Conservation (phyloP, 805 yeast genomes). For the Saturnispora kantuleensis region DNA sequence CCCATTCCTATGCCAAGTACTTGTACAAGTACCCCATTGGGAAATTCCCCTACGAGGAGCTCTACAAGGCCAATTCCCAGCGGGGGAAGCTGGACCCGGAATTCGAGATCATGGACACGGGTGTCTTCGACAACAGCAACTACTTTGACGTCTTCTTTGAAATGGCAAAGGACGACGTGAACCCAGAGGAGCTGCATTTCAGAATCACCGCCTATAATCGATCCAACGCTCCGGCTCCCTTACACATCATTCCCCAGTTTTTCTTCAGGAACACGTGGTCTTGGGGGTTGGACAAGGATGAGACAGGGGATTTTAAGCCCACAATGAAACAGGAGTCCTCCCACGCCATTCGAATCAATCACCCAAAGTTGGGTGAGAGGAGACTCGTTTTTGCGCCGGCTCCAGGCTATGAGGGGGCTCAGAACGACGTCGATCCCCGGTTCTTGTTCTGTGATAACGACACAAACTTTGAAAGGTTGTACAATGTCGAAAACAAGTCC, state of each 20-base stretch:
- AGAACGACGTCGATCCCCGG: constrained; percentile 63
- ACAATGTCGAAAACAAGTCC: constrained; percentile 49
- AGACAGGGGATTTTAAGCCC: constrained; percentile 32
- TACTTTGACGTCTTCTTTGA: constrained; percentile 86
- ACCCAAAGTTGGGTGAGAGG: constrained; percentile 58
- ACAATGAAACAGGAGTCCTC: constrained; percentile 31
- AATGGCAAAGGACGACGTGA: constrained; percentile 76
- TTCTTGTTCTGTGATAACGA: constrained; percentile 84
- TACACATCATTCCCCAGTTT: constrained; percentile 78
- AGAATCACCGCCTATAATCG: constrained; percentile 83
- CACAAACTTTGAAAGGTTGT: constrained; percentile 63
- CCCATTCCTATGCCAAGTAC: constrained; percentile 87
- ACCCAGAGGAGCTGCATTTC: constrained; percentile 72
- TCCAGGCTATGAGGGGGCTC: constrained; percentile 54
- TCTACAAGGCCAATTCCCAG: constrained; percentile 56
- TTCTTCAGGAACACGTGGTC: constrained; percentile 86
- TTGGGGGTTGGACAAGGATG: constrained; percentile 56
- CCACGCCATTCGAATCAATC: constrained; percentile 49
- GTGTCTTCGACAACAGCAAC: constrained; percentile 55
- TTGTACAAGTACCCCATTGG: constrained; percentile 87
- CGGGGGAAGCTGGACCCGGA: constrained; percentile 63
- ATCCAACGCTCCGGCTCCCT: constrained; percentile 74
- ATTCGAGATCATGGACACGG: constrained; percentile 78
- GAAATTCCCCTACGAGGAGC: constrained; percentile 70
- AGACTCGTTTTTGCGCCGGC: constrained; percentile 72